Evolutionary conservation across 352 stramenopile genomes (phyloP), one percentile per base, ranked within the genome.

Genomic region (Stephanocyclus meneghinianus): DNA sequence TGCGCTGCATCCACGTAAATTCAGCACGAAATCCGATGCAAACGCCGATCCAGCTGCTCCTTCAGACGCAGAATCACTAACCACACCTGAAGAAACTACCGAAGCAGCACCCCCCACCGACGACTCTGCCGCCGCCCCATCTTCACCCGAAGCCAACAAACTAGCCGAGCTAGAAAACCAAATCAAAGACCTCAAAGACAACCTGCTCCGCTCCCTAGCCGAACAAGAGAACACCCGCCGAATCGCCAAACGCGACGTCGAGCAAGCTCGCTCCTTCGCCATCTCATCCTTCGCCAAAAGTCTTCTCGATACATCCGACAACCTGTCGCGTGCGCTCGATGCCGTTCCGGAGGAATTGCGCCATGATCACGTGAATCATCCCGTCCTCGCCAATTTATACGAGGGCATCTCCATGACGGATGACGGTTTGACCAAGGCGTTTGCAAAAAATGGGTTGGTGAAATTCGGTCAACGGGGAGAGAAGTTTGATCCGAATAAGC

Each of bases 291-390:
- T 99, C 85, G 95, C 96, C 73, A 99, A 98, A 90, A 92, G 87
- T 69, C 84, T 99, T 64, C 88, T 99, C 74, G 97, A 99, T 74
- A 96, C 98, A 26, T 97, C 96, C 56, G 97, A 99, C 91, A 98
- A 99, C 86, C 93, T 99, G 40, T 91, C 95, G 71, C 94, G 96
- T 44, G 97, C 97, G 5, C 90, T 99, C 70, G 91, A 97, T 64
- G 95, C 93, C 11, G 91, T 95, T 1, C 87, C 90, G 0, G 59
- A 90, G 45, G 90, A 94, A 45, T 48, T 83, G 69, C 76, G 95
- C 4, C 86, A 95, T 56, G 87, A 88, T 76, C 68, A 74, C 13
- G 78, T 76, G 21, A 68, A 71, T 62, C 72, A 87, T 81, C 62
- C 81, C 44, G 81, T 84, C 2, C 73, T 96, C 44, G 66, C 79